A percentile compares a stretch with the other conserved stretches of the same genome.
phyloP scores from a whole-genome alignment of 208 protist genomes.

The Angomonas deanei region DNA sequence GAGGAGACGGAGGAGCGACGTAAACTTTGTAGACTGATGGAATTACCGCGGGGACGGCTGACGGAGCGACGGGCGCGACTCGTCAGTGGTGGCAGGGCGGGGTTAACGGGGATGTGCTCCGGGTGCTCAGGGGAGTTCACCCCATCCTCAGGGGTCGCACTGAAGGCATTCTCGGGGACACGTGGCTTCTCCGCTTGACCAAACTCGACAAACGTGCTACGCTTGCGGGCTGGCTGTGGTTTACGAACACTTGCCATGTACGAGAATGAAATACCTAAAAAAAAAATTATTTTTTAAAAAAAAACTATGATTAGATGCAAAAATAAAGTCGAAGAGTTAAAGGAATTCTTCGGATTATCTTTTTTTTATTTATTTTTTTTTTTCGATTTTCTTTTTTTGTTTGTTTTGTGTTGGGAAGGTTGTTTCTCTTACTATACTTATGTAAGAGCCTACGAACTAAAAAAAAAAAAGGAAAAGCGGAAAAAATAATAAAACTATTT shows the following conservation, averaged over 20 bases:
- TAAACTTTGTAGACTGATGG: background rate
- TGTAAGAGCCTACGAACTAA: too few species aligned
- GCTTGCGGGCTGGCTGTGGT: background rate
- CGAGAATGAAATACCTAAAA: too few species aligned
- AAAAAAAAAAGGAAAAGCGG: slow-evolving; percentile 16
- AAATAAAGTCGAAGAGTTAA: slow-evolving; percentile 1
- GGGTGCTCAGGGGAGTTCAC: background rate
- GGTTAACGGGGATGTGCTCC: background rate
- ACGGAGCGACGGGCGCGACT: background rate
- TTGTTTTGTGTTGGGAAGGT: too few species aligned
- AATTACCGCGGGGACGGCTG: background rate
- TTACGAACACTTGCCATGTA: too few species aligned
- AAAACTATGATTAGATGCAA: too few species aligned
- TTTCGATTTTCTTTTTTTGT: slow-evolving; percentile 1
- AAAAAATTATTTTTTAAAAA: too few species aligned
- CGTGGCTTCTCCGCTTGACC: slow-evolving; percentile 18
- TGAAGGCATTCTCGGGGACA: background rate
- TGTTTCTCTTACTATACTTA: too few species aligned
- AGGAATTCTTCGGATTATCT: background rate
- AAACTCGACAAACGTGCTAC: slow-evolving; percentile 32
- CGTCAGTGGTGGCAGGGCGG: background rate
- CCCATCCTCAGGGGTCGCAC: background rate
- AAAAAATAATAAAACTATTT: slow-evolving; percentile 5
- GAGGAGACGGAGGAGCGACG: slow-evolving; percentile 10
- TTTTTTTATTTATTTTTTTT: background rate